These are phyloP conservation scores for Phytophthora sojae DNA, from an alignment of 352 stramenopile genomes.

Conservation along the genomic window DNA sequence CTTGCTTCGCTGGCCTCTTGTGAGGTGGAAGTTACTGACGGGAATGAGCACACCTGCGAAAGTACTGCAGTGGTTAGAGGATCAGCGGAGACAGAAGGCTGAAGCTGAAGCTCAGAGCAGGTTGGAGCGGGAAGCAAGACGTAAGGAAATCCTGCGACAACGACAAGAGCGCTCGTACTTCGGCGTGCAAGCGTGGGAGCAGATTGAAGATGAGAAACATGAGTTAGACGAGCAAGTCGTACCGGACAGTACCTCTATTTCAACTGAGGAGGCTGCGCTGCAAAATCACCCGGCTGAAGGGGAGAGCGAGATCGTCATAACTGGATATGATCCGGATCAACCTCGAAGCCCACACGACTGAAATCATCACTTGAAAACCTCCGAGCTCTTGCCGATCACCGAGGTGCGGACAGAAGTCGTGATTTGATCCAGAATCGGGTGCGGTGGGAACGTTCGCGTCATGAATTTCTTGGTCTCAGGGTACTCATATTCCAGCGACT, in stretches of 20 bases:
- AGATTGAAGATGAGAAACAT: slow-evolving; percentile 26
- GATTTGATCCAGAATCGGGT: slow-evolving; percentile 56
- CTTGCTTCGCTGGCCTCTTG: slow-evolving; percentile 61
- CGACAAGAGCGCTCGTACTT: slow-evolving; percentile 36
- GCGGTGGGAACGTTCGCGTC: slow-evolving; percentile 44
- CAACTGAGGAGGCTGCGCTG: slow-evolving; percentile 6
- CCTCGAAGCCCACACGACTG: background rate
- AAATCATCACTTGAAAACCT: slow-evolving; percentile 55
- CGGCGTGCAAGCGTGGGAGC: slow-evolving; percentile 40
- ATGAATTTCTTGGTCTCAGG: slow-evolving; percentile 34
- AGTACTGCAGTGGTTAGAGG: slow-evolving; percentile 38
- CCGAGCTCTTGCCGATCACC: slow-evolving; percentile 61
- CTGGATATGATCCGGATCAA: background rate
- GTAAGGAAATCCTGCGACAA: slow-evolving; percentile 34
- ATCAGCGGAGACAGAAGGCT: slow-evolving; percentile 19
- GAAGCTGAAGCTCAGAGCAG: slow-evolving; percentile 29
- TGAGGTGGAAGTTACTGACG: slow-evolving; percentile 68
- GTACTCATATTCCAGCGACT: slow-evolving; percentile 60
- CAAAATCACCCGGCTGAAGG: background rate
- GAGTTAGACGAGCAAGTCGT: slow-evolving; percentile 2
- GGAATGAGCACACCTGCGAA: slow-evolving; percentile 42
- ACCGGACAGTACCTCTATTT: slow-evolving; percentile 14
- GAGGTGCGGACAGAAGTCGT: slow-evolving; percentile 50
- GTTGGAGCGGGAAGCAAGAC: slow-evolving; percentile 38
- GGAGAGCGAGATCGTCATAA: slow-evolving; percentile 15